A percentile compares a stretch with the other conserved stretches of the same genome.
These are phyloP conservation scores for Russula virescens DNA, from an alignment of 768 basidiomycete species.

Conservation along the genomic window DNA sequence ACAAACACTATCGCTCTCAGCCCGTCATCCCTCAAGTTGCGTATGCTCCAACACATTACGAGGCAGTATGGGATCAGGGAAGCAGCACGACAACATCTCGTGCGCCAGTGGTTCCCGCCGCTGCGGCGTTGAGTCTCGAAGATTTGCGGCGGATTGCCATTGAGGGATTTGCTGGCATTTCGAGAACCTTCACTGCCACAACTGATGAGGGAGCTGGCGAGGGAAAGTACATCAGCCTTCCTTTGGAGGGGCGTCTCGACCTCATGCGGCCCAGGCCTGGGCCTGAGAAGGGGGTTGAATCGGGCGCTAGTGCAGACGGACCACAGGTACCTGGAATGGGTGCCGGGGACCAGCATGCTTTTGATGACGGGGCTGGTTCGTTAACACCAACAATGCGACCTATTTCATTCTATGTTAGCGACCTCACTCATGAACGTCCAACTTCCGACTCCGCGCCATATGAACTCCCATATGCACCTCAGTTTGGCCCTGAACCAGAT, in stretches of 20 bases:
- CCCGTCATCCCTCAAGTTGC: slow-evolving; percentile 37
- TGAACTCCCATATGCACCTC: not conserved
- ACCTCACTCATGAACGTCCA: not conserved
- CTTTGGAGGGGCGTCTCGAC: slow-evolving; percentile 84
- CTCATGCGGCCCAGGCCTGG: slow-evolving; percentile 58
- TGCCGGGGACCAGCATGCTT: not conserved
- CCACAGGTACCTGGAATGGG: not conserved
- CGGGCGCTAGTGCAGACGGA: not conserved
- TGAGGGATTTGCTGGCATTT: slow-evolving; percentile 40
- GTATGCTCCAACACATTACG: slow-evolving; percentile 63
- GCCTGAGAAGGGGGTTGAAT: slow-evolving; percentile 10
- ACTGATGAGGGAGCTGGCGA: slow-evolving; percentile 49
- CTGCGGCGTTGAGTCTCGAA: slow-evolving; percentile 17
- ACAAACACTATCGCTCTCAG: slow-evolving; percentile 73
- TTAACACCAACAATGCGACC: slow-evolving; percentile 1
- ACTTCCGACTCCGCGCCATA: not conserved
- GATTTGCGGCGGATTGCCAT: slow-evolving; percentile 56
- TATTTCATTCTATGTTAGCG: not conserved
- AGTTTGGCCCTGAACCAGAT: not conserved
- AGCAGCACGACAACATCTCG: slow-evolving; percentile 39
- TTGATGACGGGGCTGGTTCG: slow-evolving; percentile 5
- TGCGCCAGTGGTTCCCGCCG: not conserved
- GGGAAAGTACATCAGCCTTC: slow-evolving; percentile 75
- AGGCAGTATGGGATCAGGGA: slow-evolving; percentile 68
- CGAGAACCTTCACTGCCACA: slow-evolving; percentile 2